Conservation (phyloP, 768 basidiomycete genomes). For the Fistulinella prunicolor region DNA sequence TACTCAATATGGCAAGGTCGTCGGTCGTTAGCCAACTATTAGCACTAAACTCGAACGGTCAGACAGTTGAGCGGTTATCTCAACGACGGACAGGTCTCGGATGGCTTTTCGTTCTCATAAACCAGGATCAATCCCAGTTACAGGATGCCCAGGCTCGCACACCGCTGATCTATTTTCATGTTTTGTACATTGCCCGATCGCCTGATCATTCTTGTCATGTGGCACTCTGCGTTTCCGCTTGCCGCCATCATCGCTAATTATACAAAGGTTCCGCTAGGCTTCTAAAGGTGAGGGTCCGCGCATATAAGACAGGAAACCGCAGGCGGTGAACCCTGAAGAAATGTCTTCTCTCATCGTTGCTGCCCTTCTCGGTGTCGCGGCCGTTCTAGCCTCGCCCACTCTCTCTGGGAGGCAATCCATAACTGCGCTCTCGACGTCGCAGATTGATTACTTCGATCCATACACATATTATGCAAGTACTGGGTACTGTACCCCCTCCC, state of each 20-base stretch:
- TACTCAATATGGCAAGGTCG: too few relatives aligned
- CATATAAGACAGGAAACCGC: not conserved
- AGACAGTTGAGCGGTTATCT: too few relatives aligned
- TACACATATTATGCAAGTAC: constrained; percentile 52
- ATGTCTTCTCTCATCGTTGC: constrained; percentile 21
- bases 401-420: constrained; percentile 38
- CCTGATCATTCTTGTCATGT: constrained; percentile 9
- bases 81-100: too few relatives aligned
- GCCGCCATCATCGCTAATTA: constrained; percentile 5
- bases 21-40: too few relatives aligned
- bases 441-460: constrained; percentile 44
- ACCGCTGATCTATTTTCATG: not conserved
- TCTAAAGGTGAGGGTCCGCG: constrained; percentile 1
- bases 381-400: constrained; percentile 20
- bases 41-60: too few relatives aligned
- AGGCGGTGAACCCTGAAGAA: not conserved
- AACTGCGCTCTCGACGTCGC: constrained; percentile 36
- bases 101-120: too few relatives aligned
- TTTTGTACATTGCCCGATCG: not conserved
- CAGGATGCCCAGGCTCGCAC: too few relatives aligned
- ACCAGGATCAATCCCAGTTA: too few relatives aligned
- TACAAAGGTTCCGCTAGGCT: not conserved
- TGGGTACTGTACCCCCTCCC: constrained; percentile 45
- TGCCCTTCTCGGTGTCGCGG: constrained; percentile 12
- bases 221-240: not conserved